Conservation (phyloP, 2,329 filamentous ascomycete genomes). For the Dothistroma pini region DNA sequence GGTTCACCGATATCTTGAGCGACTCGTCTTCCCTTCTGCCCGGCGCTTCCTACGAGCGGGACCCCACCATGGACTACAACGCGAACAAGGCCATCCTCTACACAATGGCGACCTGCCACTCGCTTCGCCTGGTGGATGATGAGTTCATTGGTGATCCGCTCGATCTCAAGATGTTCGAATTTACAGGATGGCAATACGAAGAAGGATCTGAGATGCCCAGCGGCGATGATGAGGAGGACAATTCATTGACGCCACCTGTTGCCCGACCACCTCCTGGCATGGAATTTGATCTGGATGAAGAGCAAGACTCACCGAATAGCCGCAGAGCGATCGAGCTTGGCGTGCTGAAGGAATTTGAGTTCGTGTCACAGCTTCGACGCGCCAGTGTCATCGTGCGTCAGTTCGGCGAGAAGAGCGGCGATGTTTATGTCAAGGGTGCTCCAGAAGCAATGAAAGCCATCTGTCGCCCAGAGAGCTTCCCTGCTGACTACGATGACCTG, state of each 20-base stretch:
- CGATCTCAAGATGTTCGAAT: constrained; percentile 98
- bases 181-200: constrained; percentile 87
- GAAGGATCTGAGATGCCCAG: constrained; percentile 69
- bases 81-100: constrained; percentile 71
- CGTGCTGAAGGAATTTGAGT: constrained; percentile 88
- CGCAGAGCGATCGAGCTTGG: constrained; percentile 72
- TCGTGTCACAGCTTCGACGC: constrained; percentile 85
- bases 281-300: constrained; percentile 56
- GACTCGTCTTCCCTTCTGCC: constrained; percentile 60
- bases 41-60: constrained; percentile 52
- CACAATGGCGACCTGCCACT: constrained; percentile 97
- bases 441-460: constrained; percentile 96
- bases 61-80: constrained; percentile 58
- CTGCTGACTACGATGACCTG: constrained; percentile 83
- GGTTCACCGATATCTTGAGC: constrained; percentile 73
- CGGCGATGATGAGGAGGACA: constrained; percentile 69
- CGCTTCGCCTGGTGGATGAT: constrained; percentile 77
- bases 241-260: constrained; percentile 78
- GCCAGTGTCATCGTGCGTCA: constrained; percentile 90
- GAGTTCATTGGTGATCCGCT: constrained; percentile 91
- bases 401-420: constrained; percentile 78
- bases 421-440: constrained; percentile 92
- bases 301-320: constrained; percentile 40
- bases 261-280: constrained; percentile 69
- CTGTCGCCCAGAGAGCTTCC: constrained; percentile 78